These are phyloP conservation scores for Neurospora tetraspora DNA, from an alignment of 495 filamentous ascomycete genomes.

Conservation along the genomic window DNA sequence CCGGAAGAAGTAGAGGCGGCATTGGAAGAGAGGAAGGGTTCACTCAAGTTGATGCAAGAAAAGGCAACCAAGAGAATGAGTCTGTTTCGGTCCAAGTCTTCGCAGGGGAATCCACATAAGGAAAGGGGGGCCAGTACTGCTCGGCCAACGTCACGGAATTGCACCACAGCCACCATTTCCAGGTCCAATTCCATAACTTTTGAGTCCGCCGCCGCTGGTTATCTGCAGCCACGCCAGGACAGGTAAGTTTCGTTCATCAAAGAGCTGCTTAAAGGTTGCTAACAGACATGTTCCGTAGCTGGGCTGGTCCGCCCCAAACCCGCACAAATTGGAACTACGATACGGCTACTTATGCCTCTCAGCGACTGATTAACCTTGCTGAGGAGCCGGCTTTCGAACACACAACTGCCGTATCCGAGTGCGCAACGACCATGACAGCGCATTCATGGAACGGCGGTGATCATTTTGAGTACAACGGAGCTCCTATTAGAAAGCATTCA, in stretches of 20 bases:
- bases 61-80: constrained; percentile 17
- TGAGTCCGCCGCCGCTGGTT: constrained; percentile 20
- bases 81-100: constrained; percentile 25
- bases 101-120: constrained; percentile 8
- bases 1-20: not conserved
- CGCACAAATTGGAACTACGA: constrained; percentile 34
- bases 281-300: constrained; percentile 9
- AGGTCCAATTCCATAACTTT: constrained; percentile 26
- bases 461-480: constrained; percentile 17
- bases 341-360: constrained; percentile 30
- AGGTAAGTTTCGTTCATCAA: constrained; percentile 7
- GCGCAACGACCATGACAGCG: constrained; percentile 24
- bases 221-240: constrained; percentile 15
- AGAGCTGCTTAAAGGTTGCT: not conserved
- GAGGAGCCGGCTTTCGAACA: constrained; percentile 27
- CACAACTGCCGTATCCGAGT: constrained; percentile 23
- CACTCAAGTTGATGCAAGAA: constrained; percentile 11
- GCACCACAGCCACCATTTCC: constrained; percentile 9
- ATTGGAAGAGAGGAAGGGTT: constrained; percentile 6
- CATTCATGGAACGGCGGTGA: constrained; percentile 21
- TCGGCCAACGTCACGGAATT: constrained; percentile 8
- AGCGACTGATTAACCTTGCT: constrained; percentile 29
- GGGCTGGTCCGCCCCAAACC: constrained; percentile 15
- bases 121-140: constrained; percentile 8
- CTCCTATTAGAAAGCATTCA: constrained; percentile 24